phyloP scores from a whole-genome alignment of 164 flowering plant genomes.

The Hamamelis virginiana region DNA sequence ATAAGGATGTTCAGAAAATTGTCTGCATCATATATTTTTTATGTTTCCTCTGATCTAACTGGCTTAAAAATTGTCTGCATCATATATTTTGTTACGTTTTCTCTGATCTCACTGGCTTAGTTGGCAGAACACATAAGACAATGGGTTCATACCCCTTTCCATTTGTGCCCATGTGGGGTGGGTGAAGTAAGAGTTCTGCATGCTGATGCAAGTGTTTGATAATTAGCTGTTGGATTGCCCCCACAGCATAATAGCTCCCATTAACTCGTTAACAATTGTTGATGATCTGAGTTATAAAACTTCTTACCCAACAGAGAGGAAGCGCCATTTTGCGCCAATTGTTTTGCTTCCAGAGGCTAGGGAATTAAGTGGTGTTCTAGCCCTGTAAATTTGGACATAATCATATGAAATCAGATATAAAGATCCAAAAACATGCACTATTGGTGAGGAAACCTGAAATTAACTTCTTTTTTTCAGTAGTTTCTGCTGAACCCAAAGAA shows the following conservation, averaged over 20 bases:
- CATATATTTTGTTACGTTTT: no score
- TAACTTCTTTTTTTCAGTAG: background rate
- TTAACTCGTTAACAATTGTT: background rate
- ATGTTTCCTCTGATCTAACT: background rate
- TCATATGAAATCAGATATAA: background rate
- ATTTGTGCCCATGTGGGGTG: background rate
- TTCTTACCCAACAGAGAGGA: conserved; percentile 45
- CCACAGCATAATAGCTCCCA: background rate
- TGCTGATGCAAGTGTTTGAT: background rate
- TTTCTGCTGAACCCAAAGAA: background rate
- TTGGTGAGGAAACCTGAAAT: background rate
- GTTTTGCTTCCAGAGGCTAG: conserved; percentile 36
- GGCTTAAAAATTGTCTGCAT: background rate
- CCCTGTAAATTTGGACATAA: conserved; percentile 23
- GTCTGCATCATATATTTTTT: background rate
- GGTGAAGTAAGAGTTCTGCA: background rate
- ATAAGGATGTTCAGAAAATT: background rate
- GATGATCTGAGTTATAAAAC: background rate
- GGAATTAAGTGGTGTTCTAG: conserved; percentile 27
- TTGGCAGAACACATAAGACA: background rate
- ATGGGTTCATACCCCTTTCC: background rate
- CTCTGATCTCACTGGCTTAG: background rate
- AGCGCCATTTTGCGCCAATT: conserved; percentile 43
- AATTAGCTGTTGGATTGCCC: background rate
- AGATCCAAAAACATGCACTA: background rate